Conservation (phyloP, 352 stramenopile species). For the Phytophthora sp. region DNA sequence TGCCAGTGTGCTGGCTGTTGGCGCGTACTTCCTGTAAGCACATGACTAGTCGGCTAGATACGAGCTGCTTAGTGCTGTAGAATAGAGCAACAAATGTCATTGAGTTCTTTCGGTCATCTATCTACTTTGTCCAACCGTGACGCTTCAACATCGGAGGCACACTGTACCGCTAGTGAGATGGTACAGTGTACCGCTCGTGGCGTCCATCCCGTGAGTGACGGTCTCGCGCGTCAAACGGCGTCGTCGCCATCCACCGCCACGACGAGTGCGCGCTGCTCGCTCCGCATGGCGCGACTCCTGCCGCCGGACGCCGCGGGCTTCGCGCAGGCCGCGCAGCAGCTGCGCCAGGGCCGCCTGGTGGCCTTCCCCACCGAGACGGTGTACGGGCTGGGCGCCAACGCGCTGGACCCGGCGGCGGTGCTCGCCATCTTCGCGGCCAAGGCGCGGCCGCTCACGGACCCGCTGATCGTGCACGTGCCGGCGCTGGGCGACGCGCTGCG, state of each 20-base stretch:
- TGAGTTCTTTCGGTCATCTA: too few species aligned
- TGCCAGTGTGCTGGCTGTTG: constrained; percentile 9
- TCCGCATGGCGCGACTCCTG: constrained; percentile 61
- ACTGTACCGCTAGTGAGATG: too few species aligned
- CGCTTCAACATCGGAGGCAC: too few species aligned
- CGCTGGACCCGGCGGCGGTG: constrained; percentile 93
- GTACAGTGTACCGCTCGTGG: too few species aligned
- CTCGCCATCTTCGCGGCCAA: constrained; percentile 97
- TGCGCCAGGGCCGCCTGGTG: constrained; percentile 84
- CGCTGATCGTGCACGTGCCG: constrained; percentile 98
- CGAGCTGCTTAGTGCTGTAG: too few species aligned
- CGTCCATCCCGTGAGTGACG: too few species aligned
- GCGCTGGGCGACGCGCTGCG: constrained; percentile 84
- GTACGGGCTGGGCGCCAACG: constrained; percentile 98
- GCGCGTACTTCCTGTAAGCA: constrained; percentile 30
- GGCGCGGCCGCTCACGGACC: constrained; percentile 95
- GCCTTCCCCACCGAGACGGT: constrained; percentile 99
- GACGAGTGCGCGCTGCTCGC: too few species aligned
- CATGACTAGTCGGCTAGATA: too few species aligned
- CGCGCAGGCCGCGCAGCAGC: constrained; percentile 56
- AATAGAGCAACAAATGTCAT: too few species aligned
- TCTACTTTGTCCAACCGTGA: too few species aligned
- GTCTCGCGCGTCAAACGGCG: too few species aligned
- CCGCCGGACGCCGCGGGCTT: constrained; percentile 53
- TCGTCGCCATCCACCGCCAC: too few species aligned